A percentile compares a stretch with the other conserved stretches of the same genome.
phyloP scores from a whole-genome alignment of 2,329 filamentous ascomycete genomes.

The Aspergillus sp. region DNA sequence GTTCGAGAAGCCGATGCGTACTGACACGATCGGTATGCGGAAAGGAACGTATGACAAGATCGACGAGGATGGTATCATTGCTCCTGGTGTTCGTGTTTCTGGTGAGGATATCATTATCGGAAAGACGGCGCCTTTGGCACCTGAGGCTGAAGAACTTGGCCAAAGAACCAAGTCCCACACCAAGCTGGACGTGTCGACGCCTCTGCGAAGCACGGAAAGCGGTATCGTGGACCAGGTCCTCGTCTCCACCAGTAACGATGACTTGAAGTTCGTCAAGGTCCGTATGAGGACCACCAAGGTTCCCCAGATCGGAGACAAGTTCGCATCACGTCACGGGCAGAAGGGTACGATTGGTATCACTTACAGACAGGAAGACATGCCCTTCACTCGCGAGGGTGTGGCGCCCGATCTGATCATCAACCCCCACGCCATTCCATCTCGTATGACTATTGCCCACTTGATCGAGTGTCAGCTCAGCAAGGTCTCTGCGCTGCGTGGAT shows the following conservation, averaged over 20 bases:
- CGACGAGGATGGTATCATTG: slow-evolving; percentile 90
- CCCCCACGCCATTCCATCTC: slow-evolving; percentile 96
- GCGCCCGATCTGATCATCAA: slow-evolving; percentile 97
- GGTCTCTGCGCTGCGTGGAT: slow-evolving; percentile 83
- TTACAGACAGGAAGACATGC: slow-evolving; percentile 97
- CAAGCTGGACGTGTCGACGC: slow-evolving; percentile 92
- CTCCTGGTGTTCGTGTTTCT: slow-evolving; percentile 86
- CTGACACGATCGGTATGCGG: slow-evolving; percentile 84
- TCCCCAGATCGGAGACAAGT: slow-evolving; percentile 98
- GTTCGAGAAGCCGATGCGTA: slow-evolving; percentile 89
- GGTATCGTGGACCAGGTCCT: slow-evolving; percentile 93
- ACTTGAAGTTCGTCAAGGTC: slow-evolving; percentile 92
- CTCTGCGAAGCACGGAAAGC: slow-evolving; percentile 87
- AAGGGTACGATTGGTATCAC: slow-evolving; percentile 99
- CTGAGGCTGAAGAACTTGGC: slow-evolving; percentile 86
- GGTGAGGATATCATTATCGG: slow-evolving; percentile 99
- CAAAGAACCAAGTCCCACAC: slow-evolving; percentile 83
- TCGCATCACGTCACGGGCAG: slow-evolving; percentile 96
- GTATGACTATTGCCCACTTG: slow-evolving; percentile 99
- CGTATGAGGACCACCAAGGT: slow-evolving; percentile 96
- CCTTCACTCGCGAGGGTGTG: slow-evolving; percentile 85
- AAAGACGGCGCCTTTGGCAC: slow-evolving; percentile 90
- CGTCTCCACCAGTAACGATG: slow-evolving; percentile 88
- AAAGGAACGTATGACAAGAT: slow-evolving; percentile 96
- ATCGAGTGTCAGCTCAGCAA: slow-evolving; percentile 98